phyloP scores from a whole-genome alignment of 192 early-diverging fungal species.

The Irineochytrium annulatum region DNA sequence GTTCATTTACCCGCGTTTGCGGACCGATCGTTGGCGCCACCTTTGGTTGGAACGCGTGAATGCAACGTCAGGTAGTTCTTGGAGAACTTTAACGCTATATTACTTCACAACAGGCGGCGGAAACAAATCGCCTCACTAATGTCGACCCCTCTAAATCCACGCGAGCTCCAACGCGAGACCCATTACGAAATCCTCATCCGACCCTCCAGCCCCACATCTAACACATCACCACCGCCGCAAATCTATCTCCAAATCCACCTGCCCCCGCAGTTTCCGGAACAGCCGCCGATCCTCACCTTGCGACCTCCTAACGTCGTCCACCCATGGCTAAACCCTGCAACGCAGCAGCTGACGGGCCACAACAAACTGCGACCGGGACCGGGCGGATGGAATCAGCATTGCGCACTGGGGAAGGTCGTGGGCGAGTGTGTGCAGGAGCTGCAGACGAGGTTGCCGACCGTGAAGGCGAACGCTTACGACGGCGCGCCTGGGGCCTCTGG shows the following conservation, averaged over 20 bases:
- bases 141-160: background rate
- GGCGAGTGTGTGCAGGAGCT: constrained; percentile 41
- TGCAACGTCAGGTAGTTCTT: too few species aligned
- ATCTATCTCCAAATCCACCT: constrained; percentile 36
- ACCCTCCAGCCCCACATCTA: background rate
- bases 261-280: constrained; percentile 47
- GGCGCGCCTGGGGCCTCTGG: background rate
- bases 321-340: constrained; percentile 49
- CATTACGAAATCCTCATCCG: background rate
- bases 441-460: background rate
- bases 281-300: constrained; percentile 48
- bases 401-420: constrained; percentile 43
- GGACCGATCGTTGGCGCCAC: too few species aligned
- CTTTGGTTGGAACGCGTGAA: too few species aligned
- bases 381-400: constrained; percentile 36
- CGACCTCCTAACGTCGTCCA: constrained; percentile 45
- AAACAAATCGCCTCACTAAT: background rate
- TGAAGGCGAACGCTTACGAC: background rate
- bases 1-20: too few species aligned
- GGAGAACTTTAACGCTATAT: too few species aligned
- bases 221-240: too few species aligned
- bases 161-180: background rate
- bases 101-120: background rate
- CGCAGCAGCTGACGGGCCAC: constrained; percentile 37
- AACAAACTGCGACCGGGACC: constrained; percentile 35